These are phyloP conservation scores for Populus tremula DNA, from an alignment of 345 rosid species.

Conservation along the genomic window DNA sequence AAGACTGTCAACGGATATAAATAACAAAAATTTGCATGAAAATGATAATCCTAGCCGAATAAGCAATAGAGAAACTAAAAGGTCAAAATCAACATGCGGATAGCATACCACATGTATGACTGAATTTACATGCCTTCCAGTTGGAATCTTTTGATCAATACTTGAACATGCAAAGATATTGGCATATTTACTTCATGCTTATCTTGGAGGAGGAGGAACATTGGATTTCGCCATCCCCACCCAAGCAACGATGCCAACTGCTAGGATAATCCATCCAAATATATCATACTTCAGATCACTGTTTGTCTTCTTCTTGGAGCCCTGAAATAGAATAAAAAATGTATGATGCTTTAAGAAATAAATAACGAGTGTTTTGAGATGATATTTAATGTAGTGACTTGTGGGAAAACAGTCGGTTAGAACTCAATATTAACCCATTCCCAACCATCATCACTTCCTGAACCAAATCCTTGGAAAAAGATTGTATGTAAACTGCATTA, in stretches of 20 bases:
- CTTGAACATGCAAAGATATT: slow-evolving; percentile 17
- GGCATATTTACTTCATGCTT: slow-evolving; percentile 20
- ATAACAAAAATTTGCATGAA: neutral
- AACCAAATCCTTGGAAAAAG: neutral
- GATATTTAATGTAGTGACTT: neutral
- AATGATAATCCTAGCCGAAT: neutral
- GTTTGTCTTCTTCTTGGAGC: slow-evolving; percentile 24
- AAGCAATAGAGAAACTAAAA: neutral
- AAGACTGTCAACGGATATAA: neutral
- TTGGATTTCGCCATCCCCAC: slow-evolving; percentile 27
- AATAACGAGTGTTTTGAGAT: neutral
- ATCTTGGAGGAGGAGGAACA: slow-evolving; percentile 31
- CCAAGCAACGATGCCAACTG: slow-evolving; percentile 27
- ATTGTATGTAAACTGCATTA: neutral
- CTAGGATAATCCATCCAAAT: slow-evolving; percentile 31
- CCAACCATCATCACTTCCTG: neutral
- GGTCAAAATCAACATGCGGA: slow-evolving; percentile 3
- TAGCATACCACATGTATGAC: slow-evolving; percentile 13
- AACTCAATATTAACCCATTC: neutral
- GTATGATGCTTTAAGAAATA: neutral
- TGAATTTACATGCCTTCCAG: slow-evolving; percentile 15
- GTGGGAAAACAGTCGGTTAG: neutral
- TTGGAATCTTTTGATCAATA: slow-evolving; percentile 7
- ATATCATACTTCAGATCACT: slow-evolving; percentile 24
- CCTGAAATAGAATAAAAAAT: slow-evolving; percentile 10